Percentiles rank a stretch among this genome's conserved stretches.
Conservation (phyloP, 2,329 filamentous ascomycete genomes). For the Colletotrichum siamense region DNA sequence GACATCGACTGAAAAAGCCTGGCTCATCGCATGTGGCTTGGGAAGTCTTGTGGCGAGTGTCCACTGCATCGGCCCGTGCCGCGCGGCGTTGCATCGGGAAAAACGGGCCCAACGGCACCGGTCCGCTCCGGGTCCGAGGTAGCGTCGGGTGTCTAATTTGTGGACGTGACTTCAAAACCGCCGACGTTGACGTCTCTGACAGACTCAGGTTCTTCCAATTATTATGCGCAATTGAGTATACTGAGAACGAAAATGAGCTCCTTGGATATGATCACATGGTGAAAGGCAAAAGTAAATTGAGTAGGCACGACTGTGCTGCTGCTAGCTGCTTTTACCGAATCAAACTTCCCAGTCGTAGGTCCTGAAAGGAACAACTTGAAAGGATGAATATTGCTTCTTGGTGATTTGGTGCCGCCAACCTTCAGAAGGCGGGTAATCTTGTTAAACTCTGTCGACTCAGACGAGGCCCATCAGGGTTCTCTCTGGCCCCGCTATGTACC, state of each 20-base stretch:
- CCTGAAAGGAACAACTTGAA: background rate
- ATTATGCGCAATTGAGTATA: fast-evolving
- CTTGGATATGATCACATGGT: fast-evolving
- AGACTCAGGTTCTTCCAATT: fast-evolving
- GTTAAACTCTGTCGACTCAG: background rate
- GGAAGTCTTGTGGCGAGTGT: background rate
- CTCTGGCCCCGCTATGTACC: background rate
- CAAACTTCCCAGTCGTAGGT: background rate
- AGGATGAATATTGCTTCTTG: background rate
- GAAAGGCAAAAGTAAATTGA: background rate
- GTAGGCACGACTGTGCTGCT: background rate
- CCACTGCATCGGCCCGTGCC: background rate
- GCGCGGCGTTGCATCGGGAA: background rate
- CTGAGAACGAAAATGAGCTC: fast-evolving
- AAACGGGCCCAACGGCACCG: background rate
- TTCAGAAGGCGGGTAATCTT: background rate
- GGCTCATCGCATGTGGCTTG: background rate
- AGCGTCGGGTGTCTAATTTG: background rate
- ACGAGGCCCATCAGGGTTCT: background rate
- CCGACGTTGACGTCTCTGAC: background rate
- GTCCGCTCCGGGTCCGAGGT: background rate
- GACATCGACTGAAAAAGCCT: no score
- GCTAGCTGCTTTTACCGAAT: background rate
- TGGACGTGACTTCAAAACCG: background rate
- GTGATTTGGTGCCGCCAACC: background rate